Evolutionary conservation across 768 basidiomycete genomes (phyloP).

Genomic region (Inosperma sp.): DNA sequence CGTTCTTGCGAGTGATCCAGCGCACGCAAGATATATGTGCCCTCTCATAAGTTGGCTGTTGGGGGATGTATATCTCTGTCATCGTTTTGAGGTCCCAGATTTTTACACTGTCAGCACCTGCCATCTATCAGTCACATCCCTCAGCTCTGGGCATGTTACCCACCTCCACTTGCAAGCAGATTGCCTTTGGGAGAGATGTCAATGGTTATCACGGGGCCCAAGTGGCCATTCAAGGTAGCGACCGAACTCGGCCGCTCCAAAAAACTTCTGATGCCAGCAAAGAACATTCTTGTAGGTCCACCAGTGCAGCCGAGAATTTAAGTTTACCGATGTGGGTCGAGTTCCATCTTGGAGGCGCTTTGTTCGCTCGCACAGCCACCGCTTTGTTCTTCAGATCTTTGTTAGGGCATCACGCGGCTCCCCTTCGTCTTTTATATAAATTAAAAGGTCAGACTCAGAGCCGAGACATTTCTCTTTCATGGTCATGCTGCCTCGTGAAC

Average conservation of each 20-base stretch:
- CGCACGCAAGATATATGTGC: constrained; percentile 9
- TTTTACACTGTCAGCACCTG: constrained; percentile 8
- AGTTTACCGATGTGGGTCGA: no score
- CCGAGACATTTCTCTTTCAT: background rate
- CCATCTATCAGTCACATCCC: no score
- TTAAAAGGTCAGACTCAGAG: constrained; percentile 5
- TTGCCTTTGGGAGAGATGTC: constrained; percentile 18
- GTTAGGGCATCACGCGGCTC: no score
- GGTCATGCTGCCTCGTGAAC: background rate
- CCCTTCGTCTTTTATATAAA: background rate
- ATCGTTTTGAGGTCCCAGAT: constrained; percentile 13
- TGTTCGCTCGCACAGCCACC: no score
- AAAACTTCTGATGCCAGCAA: background rate
- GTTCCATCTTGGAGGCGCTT: no score
- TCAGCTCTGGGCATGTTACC: no score
- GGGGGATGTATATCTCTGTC: constrained; percentile 8
- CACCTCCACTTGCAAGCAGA: constrained; percentile 20
- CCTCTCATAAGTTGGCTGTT: constrained; percentile 11
- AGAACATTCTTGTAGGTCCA: background rate
- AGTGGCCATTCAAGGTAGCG: constrained; percentile 8
- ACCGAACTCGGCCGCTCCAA: background rate
- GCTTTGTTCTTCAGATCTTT: no score
- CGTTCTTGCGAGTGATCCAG: constrained; percentile 14
- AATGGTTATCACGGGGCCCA: constrained; percentile 11
- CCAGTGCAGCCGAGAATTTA: no score